Conservation (phyloP, 1,284 basidiomycete species). For the Athelia sp. region DNA sequence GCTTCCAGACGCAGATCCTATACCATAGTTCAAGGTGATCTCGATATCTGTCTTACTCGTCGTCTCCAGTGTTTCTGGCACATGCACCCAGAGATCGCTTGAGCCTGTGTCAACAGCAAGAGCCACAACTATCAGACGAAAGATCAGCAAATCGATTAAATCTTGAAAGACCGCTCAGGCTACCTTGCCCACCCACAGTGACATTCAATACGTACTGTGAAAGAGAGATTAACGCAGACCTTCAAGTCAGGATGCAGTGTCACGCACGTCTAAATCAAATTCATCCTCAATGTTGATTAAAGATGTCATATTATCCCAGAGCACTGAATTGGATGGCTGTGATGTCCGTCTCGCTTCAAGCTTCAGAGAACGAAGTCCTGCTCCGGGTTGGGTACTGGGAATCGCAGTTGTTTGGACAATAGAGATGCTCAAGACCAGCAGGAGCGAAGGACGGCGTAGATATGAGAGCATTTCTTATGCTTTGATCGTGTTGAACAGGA, state of each 20-base stretch:
- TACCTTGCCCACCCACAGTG: constrained; percentile 1
- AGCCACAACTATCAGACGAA: neutral
- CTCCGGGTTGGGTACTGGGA: too few species aligned
- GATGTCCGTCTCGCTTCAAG: neutral
- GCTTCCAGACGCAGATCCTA: neutral
- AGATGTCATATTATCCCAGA: neutral
- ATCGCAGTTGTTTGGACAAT: too few species aligned
- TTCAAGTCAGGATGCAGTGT: neutral
- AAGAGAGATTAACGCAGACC: neutral
- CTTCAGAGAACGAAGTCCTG: neutral
- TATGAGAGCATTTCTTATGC: too few species aligned
- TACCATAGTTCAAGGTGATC: neutral
- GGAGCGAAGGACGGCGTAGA: too few species aligned
- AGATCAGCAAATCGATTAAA: neutral
- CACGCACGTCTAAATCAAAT: neutral
- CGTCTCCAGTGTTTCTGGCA: neutral
- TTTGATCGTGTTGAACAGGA: too few species aligned
- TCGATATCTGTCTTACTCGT: neutral
- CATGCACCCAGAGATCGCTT: constrained; percentile 1
- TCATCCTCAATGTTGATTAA: neutral
- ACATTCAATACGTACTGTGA: neutral
- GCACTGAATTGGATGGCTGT: neutral
- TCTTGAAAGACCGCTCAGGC: neutral
- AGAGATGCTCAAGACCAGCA: too few species aligned
- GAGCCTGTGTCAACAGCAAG: neutral